Percentiles rank a stretch among this genome's conserved stretches.
Conservation (phyloP, 140 eudicot species). For the Senecio squalidus region DNA sequence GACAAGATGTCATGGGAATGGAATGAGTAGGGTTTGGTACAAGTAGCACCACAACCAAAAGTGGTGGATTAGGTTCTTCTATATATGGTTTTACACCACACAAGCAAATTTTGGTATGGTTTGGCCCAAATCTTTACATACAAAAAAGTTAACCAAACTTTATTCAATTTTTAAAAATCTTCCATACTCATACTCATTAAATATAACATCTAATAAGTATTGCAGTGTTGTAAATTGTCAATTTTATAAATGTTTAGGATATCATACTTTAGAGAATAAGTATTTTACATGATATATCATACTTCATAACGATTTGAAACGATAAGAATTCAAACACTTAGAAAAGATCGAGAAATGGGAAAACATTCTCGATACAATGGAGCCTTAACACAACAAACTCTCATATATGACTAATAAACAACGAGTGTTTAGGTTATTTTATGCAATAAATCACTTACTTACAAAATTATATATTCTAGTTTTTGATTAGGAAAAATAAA, state of each 20-base stretch:
- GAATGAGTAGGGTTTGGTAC: conserved; percentile 54
- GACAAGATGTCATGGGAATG: conserved; percentile 31
- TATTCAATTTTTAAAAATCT: too few relatives aligned
- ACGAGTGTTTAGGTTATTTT: neutral
- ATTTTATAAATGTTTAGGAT: too few relatives aligned
- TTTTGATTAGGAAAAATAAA: too few relatives aligned
- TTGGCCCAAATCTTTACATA: neutral
- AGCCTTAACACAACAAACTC: neutral
- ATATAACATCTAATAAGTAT: too few relatives aligned
- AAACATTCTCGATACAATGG: neutral
- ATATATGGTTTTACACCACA: conserved; percentile 36
- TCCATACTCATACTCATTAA: too few relatives aligned
- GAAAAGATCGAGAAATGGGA: neutral
- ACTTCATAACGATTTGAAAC: too few relatives aligned
- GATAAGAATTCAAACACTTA: neutral
- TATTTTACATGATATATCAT: too few relatives aligned
- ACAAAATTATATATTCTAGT: neutral
- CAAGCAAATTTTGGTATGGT: conserved; percentile 3
- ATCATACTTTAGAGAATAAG: too few relatives aligned
- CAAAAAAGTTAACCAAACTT: too few relatives aligned
- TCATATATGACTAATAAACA: neutral
- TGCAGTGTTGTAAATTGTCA: too few relatives aligned
- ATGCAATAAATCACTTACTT: neutral
- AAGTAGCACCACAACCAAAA: conserved; percentile 58
- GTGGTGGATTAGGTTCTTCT: conserved; percentile 66